Evolutionary conservation across 495 filamentous ascomycete species (phyloP).

Genomic region (Staphylotrichum longicolle): DNA sequence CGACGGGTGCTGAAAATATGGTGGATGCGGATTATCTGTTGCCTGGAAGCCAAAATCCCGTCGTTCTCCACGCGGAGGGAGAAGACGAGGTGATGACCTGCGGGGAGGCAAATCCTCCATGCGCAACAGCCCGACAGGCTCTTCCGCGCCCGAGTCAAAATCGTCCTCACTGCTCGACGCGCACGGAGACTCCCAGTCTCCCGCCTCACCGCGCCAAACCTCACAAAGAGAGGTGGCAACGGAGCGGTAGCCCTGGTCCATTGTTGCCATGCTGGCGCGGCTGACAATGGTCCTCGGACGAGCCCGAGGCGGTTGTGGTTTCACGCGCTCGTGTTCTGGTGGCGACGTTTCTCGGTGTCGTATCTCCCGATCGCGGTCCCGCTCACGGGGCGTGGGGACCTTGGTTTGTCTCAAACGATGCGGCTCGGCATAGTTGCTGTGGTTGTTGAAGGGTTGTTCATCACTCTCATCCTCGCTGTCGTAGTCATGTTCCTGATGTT

Average conservation of each 20-base stretch:
- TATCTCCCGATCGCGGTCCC: background rate
- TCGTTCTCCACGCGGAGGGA: constrained; percentile 15
- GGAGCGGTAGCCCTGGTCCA: constrained; percentile 21
- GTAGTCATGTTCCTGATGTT: constrained; percentile 2
- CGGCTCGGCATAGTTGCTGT: background rate
- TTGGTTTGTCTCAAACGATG: background rate
- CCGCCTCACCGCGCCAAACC: constrained; percentile 32
- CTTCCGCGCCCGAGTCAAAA: constrained; percentile 18
- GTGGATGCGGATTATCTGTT: background rate
- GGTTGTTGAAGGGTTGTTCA: constrained; percentile 13
- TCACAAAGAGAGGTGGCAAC: constrained; percentile 29
- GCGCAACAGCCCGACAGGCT: constrained; percentile 15
- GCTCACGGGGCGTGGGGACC: background rate
- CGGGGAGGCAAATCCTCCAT: constrained; percentile 17
- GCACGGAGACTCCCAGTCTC: constrained; percentile 36
- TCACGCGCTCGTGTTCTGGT: background rate
- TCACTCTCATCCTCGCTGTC: constrained; percentile 5
- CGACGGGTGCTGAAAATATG: background rate
- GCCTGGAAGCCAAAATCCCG: constrained; percentile 18
- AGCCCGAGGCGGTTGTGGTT: background rate
- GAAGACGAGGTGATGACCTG: constrained; percentile 10
- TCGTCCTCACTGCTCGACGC: constrained; percentile 20
- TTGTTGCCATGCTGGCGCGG: constrained; percentile 19
- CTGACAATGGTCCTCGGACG: constrained; percentile 13
- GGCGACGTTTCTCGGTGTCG: background rate